Evolutionary conservation across 2,329 filamentous ascomycete genomes (phyloP), one percentile per base, ranked within the genome.

Genomic region (Lachnellula cervina): DNA sequence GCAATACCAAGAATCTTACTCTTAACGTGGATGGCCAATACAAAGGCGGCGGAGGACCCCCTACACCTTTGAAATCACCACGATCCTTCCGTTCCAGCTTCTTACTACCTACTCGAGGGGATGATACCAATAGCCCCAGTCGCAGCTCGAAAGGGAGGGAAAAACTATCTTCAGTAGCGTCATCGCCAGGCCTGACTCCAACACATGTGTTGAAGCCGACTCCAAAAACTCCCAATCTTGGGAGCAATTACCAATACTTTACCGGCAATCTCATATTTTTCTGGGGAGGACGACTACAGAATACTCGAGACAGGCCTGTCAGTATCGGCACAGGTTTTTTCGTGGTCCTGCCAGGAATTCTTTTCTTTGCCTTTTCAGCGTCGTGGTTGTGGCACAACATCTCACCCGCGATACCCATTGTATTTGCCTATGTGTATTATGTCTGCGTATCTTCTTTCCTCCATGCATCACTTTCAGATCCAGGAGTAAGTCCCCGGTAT

Each of bases 181-280:
- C 89, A 3, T 89, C 90, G 8, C 90, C 90, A 2, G 80, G 79
- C 47, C 77, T 88, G 50, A 72, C 76, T 42, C 75, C 76, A 2
- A 66, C 72, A n/a, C 78, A 83, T 57, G 69, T 42, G 62, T 68
- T 11, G 53, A 65, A 60, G 64, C 59, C 37, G 40, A 65, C 48
- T 42, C 67, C 44, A 44, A 72, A 57, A 25, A 72, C 57, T 23
- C 19, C 35, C 19, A 72, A 77, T 37, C 68, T 81, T 54, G 85
- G 89, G 51, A 86, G 81, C 62, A 96, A 97, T 65, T 88, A 93
- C 72, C 84, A 97, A 70, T 96, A 96, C 71, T 97, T 97, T 67
- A 83, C 89, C 45, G 94, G 94, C 46, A 99, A 97, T 68, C 96
- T 90, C 0, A 77, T 91, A 23, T 99, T 99, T 69, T 96, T 86